Evolutionary conservation across 2,329 filamentous ascomycete species (phyloP), one percentile per base, ranked within the genome.

Genomic region (Rhytidhysteron rufulum): DNA sequence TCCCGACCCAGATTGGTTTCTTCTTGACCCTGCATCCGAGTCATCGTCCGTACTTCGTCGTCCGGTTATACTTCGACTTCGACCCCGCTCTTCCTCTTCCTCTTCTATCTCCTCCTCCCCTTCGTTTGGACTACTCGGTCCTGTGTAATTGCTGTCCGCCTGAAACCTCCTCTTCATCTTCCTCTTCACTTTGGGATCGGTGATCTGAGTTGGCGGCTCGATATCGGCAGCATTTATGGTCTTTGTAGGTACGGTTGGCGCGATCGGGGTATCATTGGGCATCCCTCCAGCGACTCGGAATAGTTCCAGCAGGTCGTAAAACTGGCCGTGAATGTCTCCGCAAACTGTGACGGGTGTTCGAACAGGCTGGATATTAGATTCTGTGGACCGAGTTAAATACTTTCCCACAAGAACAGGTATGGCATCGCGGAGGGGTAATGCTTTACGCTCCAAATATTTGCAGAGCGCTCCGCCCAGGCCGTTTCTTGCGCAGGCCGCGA

Each of bases 281-380:
- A 97, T 96, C 50, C 93, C 93, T 45, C 93, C 93, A 34, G 91
- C 89, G 30, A 98, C 91, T 39, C 90, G 85, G 70, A 98, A 98
- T 36, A 98, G 82, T 73, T 98, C 93, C 46, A 97, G 81, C 8
- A 98, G 77, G 66, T 98, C 93, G 70, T 98, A 97, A 67, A 97
- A 97, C 70, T 98, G 93, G 55, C 93, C 93, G 69, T 98, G 93
- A 48, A 98, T 97, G 64, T 98, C 93, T 62, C 93, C 93, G 61
- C 93, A 97, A 48, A 98, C 86, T 4, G 93, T 98, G 48, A 98
- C 93, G 5, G 93, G 93, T 0, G 93, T 95, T 39, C 86, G 82
- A 16, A 98, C 91, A n/a, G 93, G 93, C 66, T 97, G 93, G 44
- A 98, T 97, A 65, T 98, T 98, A 50, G 90, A 96, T 71, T 98